Evolutionary conservation across 768 basidiomycete species (phyloP).

Genomic region (Neoboletus subvelutipes): DNA sequence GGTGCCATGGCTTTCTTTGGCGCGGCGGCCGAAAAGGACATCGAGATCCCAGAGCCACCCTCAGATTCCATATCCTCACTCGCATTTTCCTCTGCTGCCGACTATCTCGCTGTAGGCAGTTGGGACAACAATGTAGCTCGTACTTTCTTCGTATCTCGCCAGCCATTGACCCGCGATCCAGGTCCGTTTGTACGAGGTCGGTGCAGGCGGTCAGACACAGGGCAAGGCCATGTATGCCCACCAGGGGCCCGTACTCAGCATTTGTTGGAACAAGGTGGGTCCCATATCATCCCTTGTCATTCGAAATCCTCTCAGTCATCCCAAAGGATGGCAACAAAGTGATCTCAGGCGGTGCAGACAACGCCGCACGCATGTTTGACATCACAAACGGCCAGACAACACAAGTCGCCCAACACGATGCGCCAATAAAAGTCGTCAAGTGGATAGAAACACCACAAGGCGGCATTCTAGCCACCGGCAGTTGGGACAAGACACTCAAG

Average conservation of each 20-base stretch:
- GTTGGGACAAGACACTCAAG: constrained; percentile 98
- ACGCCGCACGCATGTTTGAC: constrained; percentile 93
- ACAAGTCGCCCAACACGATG: constrained; percentile 91
- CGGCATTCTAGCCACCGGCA: constrained; percentile 85
- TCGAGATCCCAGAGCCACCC: constrained; percentile 80
- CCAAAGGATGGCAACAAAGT: constrained; percentile 84
- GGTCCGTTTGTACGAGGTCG: constrained; percentile 93
- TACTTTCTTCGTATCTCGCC: neutral
- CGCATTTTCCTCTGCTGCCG: constrained; percentile 80
- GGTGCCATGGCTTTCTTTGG: constrained; percentile 45
- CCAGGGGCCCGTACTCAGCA: constrained; percentile 83
- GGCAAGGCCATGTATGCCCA: constrained; percentile 91
- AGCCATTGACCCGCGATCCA: constrained; percentile 31
- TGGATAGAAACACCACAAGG: constrained; percentile 77
- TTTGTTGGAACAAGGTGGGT: constrained; percentile 87
- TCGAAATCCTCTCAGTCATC: constrained; percentile 6
- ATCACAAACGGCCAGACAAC: constrained; percentile 74
- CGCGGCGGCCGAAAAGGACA: constrained; percentile 60
- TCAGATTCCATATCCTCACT: constrained; percentile 85
- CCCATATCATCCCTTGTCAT: neutral
- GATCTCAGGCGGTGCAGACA: constrained; percentile 92
- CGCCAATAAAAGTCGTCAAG: constrained; percentile 77
- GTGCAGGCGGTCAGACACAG: constrained; percentile 72
- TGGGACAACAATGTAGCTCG: constrained; percentile 85
- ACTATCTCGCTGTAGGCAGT: constrained; percentile 88